Conservation (phyloP, 257 asterid species). For the Jacaranda mimosifolia region DNA sequence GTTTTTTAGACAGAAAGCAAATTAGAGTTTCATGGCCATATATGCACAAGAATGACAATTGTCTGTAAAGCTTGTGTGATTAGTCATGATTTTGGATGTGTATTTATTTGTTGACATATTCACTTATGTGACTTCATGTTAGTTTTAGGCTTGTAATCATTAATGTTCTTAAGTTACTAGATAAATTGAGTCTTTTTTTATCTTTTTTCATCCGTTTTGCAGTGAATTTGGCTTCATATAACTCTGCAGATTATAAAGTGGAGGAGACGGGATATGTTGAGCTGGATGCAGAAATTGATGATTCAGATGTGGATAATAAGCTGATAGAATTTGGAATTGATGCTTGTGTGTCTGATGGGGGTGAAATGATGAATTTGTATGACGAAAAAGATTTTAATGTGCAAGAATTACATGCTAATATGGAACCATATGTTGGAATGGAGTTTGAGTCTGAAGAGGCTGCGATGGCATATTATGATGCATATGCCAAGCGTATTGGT, state of each 20-base stretch:
- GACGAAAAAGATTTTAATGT: constrained; percentile 25
- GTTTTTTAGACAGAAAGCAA: too few relatives aligned
- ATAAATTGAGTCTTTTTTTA: neutral
- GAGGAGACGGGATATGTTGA: constrained; percentile 18
- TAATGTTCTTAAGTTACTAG: constrained; percentile 2
- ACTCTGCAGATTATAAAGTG: constrained; percentile 16
- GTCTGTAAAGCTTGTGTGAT: neutral
- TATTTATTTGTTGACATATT: neutral
- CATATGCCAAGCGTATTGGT: constrained; percentile 55
- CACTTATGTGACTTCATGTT: constrained; percentile 16
- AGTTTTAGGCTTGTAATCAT: neutral
- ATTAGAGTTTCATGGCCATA: neutral
- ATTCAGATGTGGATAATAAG: constrained; percentile 37
- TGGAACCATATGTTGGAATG: constrained; percentile 58
- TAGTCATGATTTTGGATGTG: neutral
- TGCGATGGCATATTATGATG: constrained; percentile 56
- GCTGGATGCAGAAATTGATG: constrained; percentile 27
- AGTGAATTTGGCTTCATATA: constrained; percentile 36
- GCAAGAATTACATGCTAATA: constrained; percentile 30
- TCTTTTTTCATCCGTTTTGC: neutral
- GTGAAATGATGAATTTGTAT: constrained; percentile 30
- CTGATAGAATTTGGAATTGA: constrained; percentile 36
- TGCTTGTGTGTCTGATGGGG: constrained; percentile 34
- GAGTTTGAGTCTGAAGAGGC: constrained; percentile 59
- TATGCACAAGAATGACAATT: neutral